Evolutionary conservation across 1,284 basidiomycete species (phyloP), one percentile per base, ranked within the genome.

Genomic region (Rhodotorula mucilaginosa): DNA sequence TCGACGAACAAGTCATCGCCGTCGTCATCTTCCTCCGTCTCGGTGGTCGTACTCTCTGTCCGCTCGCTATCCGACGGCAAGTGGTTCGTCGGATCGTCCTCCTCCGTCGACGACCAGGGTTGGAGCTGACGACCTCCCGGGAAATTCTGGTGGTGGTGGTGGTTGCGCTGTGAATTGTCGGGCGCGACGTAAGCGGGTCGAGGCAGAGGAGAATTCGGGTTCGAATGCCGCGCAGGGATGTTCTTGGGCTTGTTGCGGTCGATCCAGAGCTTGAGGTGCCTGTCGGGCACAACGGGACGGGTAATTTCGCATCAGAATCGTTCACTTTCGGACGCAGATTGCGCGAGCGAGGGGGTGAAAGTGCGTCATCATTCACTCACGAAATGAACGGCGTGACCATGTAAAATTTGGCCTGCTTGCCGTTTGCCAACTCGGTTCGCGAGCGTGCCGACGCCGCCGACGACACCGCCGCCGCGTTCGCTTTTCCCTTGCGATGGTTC

Each of bases 351-450:
- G n/a, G n/a, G n/a, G n/a, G 3, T 65, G 63, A 44, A 58, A 61
- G 44, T 18, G 26, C 47, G 46, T 13, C n/a, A 12, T 4, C 6
- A n/a, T n/a, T n/a, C 5, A 84, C 89, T 77, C 81, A 95, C 91
- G 85, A 87, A 70, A 98, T 93, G 83, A 99, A 98, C 2, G 96
- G 96, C 3, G 93, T 89, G 63, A 99, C 94, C 78, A 97, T 86
- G 83, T 97, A 99, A 82, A 97, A 98, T 80, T 93, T 94, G 66
- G 92, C 82, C 64, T 83, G 81, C 26, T 76, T 76, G 3, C 78
- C 78, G 19, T 66, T 59, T 54, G 47, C 78, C 75, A 74, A 77
- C 64, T 77, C 76, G 44, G 76, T 75, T 86, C 46, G 88, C 54
- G 78, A 79, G 83, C 67, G 86, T 82, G 69, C 87, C 80, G 80